A percentile compares a stretch with the other conserved stretches of the same genome.
These are phyloP conservation scores for Diplosphaera chodatii DNA, from an alignment of 139 green algal genomes.

Conservation along the genomic window DNA sequence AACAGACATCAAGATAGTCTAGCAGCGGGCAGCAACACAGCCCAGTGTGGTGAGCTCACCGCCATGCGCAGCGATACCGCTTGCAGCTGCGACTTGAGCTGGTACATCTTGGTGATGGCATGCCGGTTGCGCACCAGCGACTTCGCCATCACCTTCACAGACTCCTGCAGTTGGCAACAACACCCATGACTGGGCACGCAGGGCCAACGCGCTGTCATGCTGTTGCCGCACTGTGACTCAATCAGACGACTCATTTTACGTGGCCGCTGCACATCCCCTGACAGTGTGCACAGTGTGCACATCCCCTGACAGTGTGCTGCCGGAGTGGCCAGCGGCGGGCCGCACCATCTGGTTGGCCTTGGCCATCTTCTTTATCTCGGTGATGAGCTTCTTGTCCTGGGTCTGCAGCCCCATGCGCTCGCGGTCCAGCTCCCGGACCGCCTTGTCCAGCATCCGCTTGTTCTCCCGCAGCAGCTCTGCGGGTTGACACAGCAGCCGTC, in stretches of 20 bases:
- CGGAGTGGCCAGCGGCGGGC: too few species aligned
- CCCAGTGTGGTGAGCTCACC: slow-evolving; percentile 29
- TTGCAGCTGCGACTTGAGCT: slow-evolving; percentile 94
- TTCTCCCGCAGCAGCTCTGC: slow-evolving; percentile 98
- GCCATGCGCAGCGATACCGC: slow-evolving; percentile 91
- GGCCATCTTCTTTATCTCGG: slow-evolving; percentile 97
- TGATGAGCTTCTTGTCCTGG: slow-evolving; percentile 78
- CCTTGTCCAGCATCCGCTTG: slow-evolving; percentile 95
- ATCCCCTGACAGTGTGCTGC: too few species aligned
- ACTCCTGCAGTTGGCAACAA: slow-evolving; percentile 56
- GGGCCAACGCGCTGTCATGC: too few species aligned
- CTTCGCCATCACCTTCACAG: slow-evolving; percentile 98
- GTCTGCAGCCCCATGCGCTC: slow-evolving; percentile 62
- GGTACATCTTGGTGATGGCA: slow-evolving; percentile 96
- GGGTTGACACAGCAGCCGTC: too few species aligned
- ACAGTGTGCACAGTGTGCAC: too few species aligned
- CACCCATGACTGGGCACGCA: too few species aligned
- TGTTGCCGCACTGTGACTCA: too few species aligned
- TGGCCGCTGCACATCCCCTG: too few species aligned
- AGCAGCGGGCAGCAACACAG: too few species aligned
- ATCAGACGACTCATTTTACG: too few species aligned
- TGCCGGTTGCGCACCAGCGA: slow-evolving; percentile 93
- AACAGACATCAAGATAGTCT: too few species aligned
- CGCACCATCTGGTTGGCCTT: slow-evolving; percentile 93
- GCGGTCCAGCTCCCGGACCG: slow-evolving; percentile 94